Evolutionary conservation across 306 rosid genomes (phyloP), one percentile per base, ranked within the genome.

Genomic region (Ochetophila trinervis): DNA sequence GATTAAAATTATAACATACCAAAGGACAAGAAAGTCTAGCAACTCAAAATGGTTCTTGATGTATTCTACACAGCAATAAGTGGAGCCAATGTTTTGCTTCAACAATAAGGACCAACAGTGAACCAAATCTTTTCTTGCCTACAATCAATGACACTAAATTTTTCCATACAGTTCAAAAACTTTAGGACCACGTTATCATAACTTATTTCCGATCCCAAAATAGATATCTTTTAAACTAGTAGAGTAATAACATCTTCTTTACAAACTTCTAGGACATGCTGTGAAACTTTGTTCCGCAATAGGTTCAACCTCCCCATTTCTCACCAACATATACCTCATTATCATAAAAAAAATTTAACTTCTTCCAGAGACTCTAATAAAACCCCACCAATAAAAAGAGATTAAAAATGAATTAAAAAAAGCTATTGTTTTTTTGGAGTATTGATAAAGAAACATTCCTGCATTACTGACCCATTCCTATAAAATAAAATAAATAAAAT

Each of bases 141-240:
- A 84, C 37, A 80, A 15, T 49, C 54, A 66, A 72, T 82, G 62
- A 81, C 65, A 70, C 58, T 54, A 57, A 42, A 65, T 78, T 74
- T 79, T 50, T 8, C 60, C 51, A 48, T 78, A 78, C 60, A 72
- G 67, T 45, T 55, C 61, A 66, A 60, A 62, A n/a, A n/a, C n/a
- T n/a, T n/a, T n/a, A n/a, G n/a, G n/a, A n/a, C n/a, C n/a, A n/a
- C n/a, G n/a, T n/a, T n/a, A n/a, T 20, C 45, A 63, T 49, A 57
- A 68, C 99, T 86, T 83, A 93, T 97, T 84, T 90, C 97, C 99
- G 97, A 93, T 84, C 88, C 96, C 66, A 93, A 79, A 76, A 78
- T 64, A 30, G 94, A 83, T 55, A 93, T 70, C 81, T 87, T 87
- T 79, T 93, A 91, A 70, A 93, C 53, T 44, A 93, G 65, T 66